Base-by-base conservation (phyloP, 768 basidiomycete species). In the Pholiota molesta region DNA sequence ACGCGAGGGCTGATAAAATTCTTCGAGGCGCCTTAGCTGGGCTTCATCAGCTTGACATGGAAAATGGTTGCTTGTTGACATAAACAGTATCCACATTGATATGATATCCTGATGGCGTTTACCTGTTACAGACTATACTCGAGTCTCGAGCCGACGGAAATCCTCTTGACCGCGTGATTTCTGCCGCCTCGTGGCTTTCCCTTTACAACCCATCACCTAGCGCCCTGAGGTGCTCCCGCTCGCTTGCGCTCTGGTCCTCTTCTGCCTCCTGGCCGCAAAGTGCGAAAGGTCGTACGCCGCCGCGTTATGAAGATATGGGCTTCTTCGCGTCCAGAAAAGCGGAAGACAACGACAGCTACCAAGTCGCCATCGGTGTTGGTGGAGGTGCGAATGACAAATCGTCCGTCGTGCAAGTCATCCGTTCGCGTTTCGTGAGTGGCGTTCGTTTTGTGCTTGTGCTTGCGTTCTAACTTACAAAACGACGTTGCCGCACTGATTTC, bases 371-470 rank as follows among this genome's bases (percentile, higher is more conserved):
- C 52, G 68, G 69, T 45, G 66, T 72, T 23, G 64, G 64, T 40
- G 59, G 66, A 33, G 60, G 65, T 21, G 64, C 65, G 33, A 62
- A 47, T 57, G 73, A 83, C 68, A 81, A 75, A 72, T 49, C 62
- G 60, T 82, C 83, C 31, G 83, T 87, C 59, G 79, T 84, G 29
- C 78, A 81, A 62, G 83, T 84, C 69, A 84, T 86, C 55, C 83
- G 86, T 68, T 86, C 86, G 68, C 80, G 86, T 73, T 85, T 87
- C 67, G 85, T 86, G 65, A 68, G 84, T 81, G 28, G 57, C 56
- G 51, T 49, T 55, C 42, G 45, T 52, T 56, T 45, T 45, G 47
- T 49, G 21, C 47, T 49, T 49, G 10, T 49, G 7, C 21, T 49
- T 14, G 47, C 23, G 23, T 49, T 49, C 9, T 49, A 13, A 49